Evolutionary conservation across 352 stramenopile genomes (phyloP), one percentile per base, ranked within the genome.

Genomic region (Phytophthora podocarpi): DNA sequence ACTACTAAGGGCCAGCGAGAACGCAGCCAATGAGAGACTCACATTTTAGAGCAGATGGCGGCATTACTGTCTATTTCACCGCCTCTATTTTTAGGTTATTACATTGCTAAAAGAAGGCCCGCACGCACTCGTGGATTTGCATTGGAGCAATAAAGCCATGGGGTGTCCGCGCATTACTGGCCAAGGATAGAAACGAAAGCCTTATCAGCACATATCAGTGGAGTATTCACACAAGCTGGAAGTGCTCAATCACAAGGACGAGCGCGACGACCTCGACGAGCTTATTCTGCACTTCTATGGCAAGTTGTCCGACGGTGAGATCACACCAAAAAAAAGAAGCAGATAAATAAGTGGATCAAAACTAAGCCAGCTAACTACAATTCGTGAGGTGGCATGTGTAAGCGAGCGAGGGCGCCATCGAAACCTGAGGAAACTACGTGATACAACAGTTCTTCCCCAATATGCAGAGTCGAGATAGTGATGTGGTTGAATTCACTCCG

Each of bases 1-100:
- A 32, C 3, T 54, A 3, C 46, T 54, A 54, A 42, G 46, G 46
- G 46, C 24, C 46, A 54, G 10, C 21, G n/a, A 28, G 16, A 6
- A 32, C 7, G 8, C 11, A 54, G 1, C 46, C 30, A 42, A 35
- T 54, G 21, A 34, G 12, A 54, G 18, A 11, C 43, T 27, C n/a
- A 5, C 18, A 18, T 40, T 24, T 27, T 2, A 24, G 20, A 36
- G n/a, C 28, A 51, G 5, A 51, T 51, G 43, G 10, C 6, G 5
- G n/a, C 10, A 40, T 51, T 39, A 40, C 7, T 51, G 26, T 6
- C 37, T 24, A 15, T 45, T 13, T 10, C 7, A 9, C 5, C 37
- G 6, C 40, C 18, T 7, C 40, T 34, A 47, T 34, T 31, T 30
- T 42, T 34, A 42, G 4, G n/a, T n/a, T n/a, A n/a, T n/a, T n/a